Conservation (phyloP, 2,329 filamentous ascomycete species). For the Penicillium sp. region DNA sequence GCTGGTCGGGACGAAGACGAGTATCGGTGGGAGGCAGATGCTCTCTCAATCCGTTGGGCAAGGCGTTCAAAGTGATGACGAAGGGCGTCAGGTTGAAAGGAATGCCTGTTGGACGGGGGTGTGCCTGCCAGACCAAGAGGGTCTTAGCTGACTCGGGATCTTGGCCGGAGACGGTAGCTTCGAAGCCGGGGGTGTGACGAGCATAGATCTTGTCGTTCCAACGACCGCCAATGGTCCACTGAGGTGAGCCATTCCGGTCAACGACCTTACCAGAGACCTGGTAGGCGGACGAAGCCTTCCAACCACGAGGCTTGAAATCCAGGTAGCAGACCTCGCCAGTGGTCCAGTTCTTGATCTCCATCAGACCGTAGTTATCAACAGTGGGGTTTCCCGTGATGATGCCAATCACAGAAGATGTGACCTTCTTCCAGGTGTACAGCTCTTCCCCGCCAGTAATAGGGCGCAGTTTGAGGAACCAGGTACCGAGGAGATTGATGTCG, state of each 20-base stretch:
- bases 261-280: slow-evolving; percentile 85
- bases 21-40: slow-evolving; percentile 91
- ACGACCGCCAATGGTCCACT: slow-evolving; percentile 86
- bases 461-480: slow-evolving; percentile 89
- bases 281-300: slow-evolving; percentile 92
- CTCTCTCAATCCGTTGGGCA: slow-evolving; percentile 77
- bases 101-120: slow-evolving; percentile 77
- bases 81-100: slow-evolving; percentile 98
- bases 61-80: slow-evolving; percentile 88
- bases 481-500: slow-evolving; percentile 93
- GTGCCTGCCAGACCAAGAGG: slow-evolving; percentile 90
- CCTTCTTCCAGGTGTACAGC: slow-evolving; percentile 98
- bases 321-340: slow-evolving; percentile 88
- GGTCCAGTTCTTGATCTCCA: slow-evolving; percentile 97
- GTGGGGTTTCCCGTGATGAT: slow-evolving; percentile 96
- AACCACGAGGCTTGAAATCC: slow-evolving; percentile 93
- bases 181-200: slow-evolving; percentile 86
- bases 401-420: slow-evolving; percentile 94
- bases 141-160: slow-evolving; percentile 68
- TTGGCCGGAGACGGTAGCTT: slow-evolving; percentile 62
- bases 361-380: slow-evolving; percentile 96
- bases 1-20: slow-evolving; percentile 87
- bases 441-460: slow-evolving; percentile 77
- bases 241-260: slow-evolving; percentile 75
- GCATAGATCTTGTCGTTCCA: slow-evolving; percentile 99